A percentile compares a stretch with the other conserved stretches of the same genome.
Conservation (phyloP, 768 basidiomycete species). For the Amanita brunnescens region DNA sequence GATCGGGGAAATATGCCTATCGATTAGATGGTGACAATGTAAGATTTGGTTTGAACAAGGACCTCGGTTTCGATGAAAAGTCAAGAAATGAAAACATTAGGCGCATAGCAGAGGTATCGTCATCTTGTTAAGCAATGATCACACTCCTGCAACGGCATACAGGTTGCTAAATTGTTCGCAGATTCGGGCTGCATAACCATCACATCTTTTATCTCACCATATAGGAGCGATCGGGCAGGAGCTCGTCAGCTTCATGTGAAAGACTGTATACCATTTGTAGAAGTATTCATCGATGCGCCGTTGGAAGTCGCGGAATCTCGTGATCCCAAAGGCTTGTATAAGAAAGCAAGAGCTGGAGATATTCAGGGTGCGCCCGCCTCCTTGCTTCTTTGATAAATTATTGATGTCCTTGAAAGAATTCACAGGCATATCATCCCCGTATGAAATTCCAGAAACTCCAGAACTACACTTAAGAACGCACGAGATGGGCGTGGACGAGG, state of each 20-base stretch:
- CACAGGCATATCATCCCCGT: conserved; percentile 95
- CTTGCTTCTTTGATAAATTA: background rate
- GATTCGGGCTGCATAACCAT: conserved; percentile 79
- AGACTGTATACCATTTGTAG: conserved; percentile 72
- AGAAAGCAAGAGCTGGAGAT: conserved; percentile 90
- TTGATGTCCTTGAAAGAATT: conserved; percentile 56
- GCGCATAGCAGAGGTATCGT: conserved; percentile 83
- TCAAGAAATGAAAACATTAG: conserved; percentile 95
- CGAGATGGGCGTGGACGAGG: conserved; percentile 65
- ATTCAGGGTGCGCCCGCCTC: conserved; percentile 71
- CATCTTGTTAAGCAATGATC: background rate
- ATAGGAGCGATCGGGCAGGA: conserved; percentile 72
- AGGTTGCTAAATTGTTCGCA: conserved; percentile 94
- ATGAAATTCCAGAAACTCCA: conserved; percentile 77
- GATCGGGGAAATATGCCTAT: conserved; percentile 78
- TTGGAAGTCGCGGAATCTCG: conserved; percentile 80
- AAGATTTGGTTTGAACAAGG: conserved; percentile 93
- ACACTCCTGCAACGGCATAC: conserved; percentile 1
- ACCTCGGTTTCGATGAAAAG: conserved; percentile 87
- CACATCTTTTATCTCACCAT: conserved; percentile 99
- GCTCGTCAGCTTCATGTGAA: conserved; percentile 79
- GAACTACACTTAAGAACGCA: conserved; percentile 92
- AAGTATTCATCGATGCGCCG: conserved; percentile 93
- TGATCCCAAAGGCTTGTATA: conserved; percentile 97
- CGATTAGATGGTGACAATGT: conserved; percentile 95